Evolutionary conservation across 164 flowering plant genomes (phyloP).

Genomic region (Vitis rupestris): DNA sequence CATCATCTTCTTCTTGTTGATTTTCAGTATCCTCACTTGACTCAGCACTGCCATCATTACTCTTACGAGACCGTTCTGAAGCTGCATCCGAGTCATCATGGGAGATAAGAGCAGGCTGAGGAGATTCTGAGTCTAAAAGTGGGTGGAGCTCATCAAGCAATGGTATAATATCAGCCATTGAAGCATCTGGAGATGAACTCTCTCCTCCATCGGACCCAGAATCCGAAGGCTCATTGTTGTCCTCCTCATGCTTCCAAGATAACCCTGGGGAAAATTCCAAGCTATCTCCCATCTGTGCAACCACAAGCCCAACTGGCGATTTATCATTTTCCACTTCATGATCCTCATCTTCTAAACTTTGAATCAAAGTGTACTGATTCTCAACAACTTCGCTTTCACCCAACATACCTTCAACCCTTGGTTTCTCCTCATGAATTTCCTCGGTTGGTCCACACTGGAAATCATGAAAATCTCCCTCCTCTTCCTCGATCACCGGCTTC

Average conservation of each 20-base stretch:
- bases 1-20: constrained; percentile 33
- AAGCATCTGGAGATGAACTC: constrained; percentile 93
- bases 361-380: constrained; percentile 16
- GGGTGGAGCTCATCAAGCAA: constrained; percentile 96
- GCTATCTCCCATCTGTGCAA: constrained; percentile 12
- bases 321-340: constrained; percentile 21
- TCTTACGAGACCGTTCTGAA: constrained; percentile 33
- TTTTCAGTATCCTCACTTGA: constrained; percentile 45
- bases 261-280: constrained; percentile 20
- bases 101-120: constrained; percentile 38
- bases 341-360: constrained; percentile 17
- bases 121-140: constrained; percentile 56
- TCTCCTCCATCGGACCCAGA: constrained; percentile 70
- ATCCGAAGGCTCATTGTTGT: constrained; percentile 38
- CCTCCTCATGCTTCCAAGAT: constrained; percentile 29
- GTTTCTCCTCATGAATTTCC: constrained; percentile 22
- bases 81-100: constrained; percentile 41
- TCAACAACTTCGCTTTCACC: constrained; percentile 11
- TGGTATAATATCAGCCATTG: constrained; percentile 88
- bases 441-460: constrained; percentile 14
- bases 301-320: constrained; percentile 17
- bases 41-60: constrained; percentile 36
- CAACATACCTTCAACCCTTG: constrained; percentile 8
- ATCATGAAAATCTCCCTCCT: constrained; percentile 20
- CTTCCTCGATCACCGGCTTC: constrained; percentile 22